Evolutionary conservation across 106 monocot species (phyloP).

Genomic region (Gastrodia elata): DNA sequence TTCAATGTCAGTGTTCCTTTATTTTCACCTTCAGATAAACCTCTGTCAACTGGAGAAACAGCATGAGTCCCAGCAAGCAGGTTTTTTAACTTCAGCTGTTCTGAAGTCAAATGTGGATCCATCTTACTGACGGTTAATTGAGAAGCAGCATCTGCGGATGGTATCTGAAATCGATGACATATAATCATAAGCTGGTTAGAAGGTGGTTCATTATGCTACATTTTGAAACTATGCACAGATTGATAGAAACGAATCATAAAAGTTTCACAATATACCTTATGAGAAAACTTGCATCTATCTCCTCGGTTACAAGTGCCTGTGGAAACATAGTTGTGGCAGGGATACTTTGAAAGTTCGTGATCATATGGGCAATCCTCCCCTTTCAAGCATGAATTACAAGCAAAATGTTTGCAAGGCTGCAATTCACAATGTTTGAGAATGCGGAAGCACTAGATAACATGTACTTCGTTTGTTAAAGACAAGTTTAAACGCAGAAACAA

Average conservation of each 20-base stretch:
- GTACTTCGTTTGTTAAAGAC: not conserved
- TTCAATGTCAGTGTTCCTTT: not conserved
- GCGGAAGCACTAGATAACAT: not conserved
- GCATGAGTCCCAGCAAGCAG: not conserved
- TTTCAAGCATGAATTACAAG: slow-evolving; percentile 66
- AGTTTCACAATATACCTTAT: slow-evolving; percentile 33
- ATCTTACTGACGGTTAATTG: not conserved
- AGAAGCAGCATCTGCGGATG: slow-evolving; percentile 21
- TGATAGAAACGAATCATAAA: not conserved
- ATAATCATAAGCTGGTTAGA: not conserved
- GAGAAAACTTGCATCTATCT: slow-evolving; percentile 79
- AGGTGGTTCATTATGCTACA: not conserved
- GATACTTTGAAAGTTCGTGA: slow-evolving; percentile 87
- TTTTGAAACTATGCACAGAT: not conserved
- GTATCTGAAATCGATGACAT: slow-evolving; percentile 22
- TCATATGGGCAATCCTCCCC: slow-evolving; percentile 88
- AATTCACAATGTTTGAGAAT: slow-evolving; percentile 6
- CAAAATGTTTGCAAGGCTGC: slow-evolving; percentile 82
- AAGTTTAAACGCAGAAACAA: not conserved
- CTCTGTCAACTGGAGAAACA: not conserved
- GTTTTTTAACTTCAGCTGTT: slow-evolving; percentile 11
- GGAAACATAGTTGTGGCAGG: slow-evolving; percentile 57
- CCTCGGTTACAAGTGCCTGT: slow-evolving; percentile 67
- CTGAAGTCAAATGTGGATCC: slow-evolving; percentile 13
- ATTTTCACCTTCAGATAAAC: not conserved